phyloP scores from a whole-genome alignment of 495 filamentous ascomycete genomes.

The Penicillium dipodomyicola region DNA sequence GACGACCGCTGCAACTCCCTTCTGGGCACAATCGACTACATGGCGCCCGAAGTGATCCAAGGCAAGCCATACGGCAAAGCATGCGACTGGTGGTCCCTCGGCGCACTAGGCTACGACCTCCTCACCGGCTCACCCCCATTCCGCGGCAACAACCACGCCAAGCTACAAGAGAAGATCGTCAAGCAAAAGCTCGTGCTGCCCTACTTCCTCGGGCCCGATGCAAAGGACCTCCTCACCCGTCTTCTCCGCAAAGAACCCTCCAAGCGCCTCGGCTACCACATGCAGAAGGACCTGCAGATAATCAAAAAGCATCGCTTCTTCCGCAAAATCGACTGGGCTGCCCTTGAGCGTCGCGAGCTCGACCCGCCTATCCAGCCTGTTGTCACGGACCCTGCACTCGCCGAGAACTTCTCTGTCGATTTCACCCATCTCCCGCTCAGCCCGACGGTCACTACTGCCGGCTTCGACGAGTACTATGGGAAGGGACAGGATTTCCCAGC shows the following conservation, averaged over 20 bases:
- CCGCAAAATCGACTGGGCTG: slow-evolving; percentile 89
- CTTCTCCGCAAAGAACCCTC: slow-evolving; percentile 86
- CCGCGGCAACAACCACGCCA: slow-evolving; percentile 81
- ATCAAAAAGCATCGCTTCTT: slow-evolving; percentile 97
- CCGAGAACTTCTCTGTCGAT: slow-evolving; percentile 88
- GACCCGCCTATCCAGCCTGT: slow-evolving; percentile 85
- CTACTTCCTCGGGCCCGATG: slow-evolving; percentile 83
- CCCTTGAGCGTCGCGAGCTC: slow-evolving; percentile 71
- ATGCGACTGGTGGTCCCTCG: slow-evolving; percentile 98
- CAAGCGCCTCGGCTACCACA: slow-evolving; percentile 82
- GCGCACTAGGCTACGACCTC: slow-evolving; percentile 86
- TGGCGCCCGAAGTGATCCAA: slow-evolving; percentile 91
- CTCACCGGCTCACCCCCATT: slow-evolving; percentile 90
- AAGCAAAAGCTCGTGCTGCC: slow-evolving; percentile 84
- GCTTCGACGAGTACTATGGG: slow-evolving; percentile 39
- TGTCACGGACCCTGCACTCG: slow-evolving; percentile 89
- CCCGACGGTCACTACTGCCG: slow-evolving; percentile 52
- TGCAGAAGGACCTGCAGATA: slow-evolving; percentile 77
- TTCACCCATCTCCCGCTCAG: slow-evolving; percentile 85
- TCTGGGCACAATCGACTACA: slow-evolving; percentile 94
- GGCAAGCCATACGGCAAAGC: slow-evolving; percentile 82
- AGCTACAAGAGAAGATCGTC: slow-evolving; percentile 89
- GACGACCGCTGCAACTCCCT: slow-evolving; percentile 75
- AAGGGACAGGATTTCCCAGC: slow-evolving; percentile 22
- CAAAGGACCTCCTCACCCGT: slow-evolving; percentile 87